These are phyloP conservation scores for Aphanomyces cochlioides DNA, from an alignment of 352 stramenopile genomes.

Conservation along the genomic window DNA sequence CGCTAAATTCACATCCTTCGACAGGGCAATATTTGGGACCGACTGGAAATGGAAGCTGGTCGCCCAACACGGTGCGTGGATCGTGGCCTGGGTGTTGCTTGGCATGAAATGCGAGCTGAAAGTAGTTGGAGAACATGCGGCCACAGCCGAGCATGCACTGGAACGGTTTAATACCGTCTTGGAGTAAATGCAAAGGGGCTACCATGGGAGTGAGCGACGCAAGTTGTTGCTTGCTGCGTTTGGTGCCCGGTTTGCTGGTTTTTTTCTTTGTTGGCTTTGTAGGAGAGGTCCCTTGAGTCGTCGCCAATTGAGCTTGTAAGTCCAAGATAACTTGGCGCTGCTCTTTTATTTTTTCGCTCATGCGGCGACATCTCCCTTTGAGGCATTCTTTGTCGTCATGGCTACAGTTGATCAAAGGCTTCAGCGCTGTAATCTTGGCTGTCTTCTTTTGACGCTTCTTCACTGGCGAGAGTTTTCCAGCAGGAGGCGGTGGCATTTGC, in stretches of 20 bases:
- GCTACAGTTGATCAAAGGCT: neutral
- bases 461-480: conserved; percentile 12
- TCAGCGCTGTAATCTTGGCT: neutral
- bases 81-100: conserved; percentile 49
- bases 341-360: conserved; percentile 26
- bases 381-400: conserved; percentile 24
- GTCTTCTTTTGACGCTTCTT: conserved; percentile 27
- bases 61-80: conserved; percentile 38
- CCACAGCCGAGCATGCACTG: conserved; percentile 53
- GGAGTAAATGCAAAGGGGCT: conserved; percentile 50
- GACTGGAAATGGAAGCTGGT: conserved; percentile 47
- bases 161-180: conserved; percentile 62
- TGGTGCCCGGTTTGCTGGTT: neutral
- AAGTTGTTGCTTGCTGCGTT: neutral
- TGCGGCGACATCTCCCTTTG: neutral
- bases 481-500: neutral
- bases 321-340: conserved; percentile 28
- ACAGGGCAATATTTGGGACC: conserved; percentile 62
- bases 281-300: neutral
- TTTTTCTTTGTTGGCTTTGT: conserved; percentile 26
- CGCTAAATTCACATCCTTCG: conserved; percentile 47
- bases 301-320: conserved; percentile 20
- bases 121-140: conserved; percentile 56
- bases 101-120: conserved; percentile 63
- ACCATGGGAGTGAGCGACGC: conserved; percentile 28